A percentile compares a stretch with the other conserved stretches of the same genome.
Evolutionary conservation across 1,284 basidiomycete genomes (phyloP).

Genomic region (Polyporus tsugae): DNA sequence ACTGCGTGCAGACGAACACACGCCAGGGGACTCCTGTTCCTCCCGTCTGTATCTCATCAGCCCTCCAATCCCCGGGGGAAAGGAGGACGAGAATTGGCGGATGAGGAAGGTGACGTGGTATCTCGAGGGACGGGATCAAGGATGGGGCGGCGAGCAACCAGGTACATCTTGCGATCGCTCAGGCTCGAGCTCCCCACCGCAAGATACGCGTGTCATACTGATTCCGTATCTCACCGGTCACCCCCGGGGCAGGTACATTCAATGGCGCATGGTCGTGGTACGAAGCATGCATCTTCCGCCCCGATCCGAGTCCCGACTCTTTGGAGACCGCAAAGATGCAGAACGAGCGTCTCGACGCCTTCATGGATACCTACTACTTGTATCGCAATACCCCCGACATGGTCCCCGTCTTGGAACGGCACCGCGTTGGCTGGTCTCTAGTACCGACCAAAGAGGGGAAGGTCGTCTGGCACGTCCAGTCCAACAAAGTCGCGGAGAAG

Average conservation of each 20-base stretch:
- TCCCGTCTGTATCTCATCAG: slow-evolving; percentile 16
- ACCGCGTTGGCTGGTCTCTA: slow-evolving; percentile 2
- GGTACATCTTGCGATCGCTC: background rate
- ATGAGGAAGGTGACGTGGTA: slow-evolving; percentile 13
- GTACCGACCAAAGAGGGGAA: background rate
- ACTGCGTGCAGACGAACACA: background rate
- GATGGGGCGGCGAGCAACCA: slow-evolving; percentile 20
- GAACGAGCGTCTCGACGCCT: background rate
- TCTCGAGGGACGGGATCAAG: slow-evolving; percentile 21
- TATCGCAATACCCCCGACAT: background rate
- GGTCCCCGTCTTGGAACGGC: background rate
- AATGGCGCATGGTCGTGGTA: slow-evolving; percentile 17
- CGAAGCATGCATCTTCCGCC: slow-evolving; percentile 21
- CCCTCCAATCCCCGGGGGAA: slow-evolving; percentile 3
- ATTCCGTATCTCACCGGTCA: background rate
- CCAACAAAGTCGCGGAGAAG: slow-evolving; percentile 13
- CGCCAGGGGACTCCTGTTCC: slow-evolving; percentile 1
- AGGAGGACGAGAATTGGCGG: slow-evolving; percentile 6
- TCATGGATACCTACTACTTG: background rate
- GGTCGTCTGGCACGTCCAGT: slow-evolving; percentile 21
- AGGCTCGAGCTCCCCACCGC: background rate
- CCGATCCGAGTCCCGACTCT: background rate
- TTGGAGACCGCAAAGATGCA: background rate
- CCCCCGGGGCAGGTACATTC: background rate
- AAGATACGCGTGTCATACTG: background rate